phyloP scores from a whole-genome alignment of 768 basidiomycete species.

The Sporobolomyces phaffii region DNA sequence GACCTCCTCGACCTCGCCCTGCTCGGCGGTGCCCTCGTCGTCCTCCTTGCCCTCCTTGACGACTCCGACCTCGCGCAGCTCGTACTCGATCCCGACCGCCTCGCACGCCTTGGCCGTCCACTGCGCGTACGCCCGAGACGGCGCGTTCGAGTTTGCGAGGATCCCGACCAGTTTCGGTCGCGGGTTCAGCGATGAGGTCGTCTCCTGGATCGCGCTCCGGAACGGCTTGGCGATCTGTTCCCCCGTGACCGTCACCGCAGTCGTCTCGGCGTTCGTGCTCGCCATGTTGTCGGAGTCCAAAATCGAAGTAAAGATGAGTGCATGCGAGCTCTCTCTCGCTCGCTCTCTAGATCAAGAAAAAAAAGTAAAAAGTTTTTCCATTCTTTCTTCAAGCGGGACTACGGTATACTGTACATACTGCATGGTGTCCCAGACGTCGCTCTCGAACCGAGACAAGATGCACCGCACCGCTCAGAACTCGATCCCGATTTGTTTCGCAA shows the following conservation, averaged over 20 bases:
- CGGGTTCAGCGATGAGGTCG: conserved; percentile 35
- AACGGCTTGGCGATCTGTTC: conserved; percentile 68
- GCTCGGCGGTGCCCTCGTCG: conserved; percentile 42
- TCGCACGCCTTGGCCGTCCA: conserved; percentile 89
- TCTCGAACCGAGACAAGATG: too few relatives aligned
- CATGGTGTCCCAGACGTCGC: neutral
- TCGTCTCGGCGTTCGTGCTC: neutral
- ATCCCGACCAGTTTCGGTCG: conserved; percentile 81
- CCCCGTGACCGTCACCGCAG: conserved; percentile 46
- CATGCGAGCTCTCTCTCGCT: too few relatives aligned
- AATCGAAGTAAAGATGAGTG: too few relatives aligned
- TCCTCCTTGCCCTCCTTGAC: conserved; percentile 54
- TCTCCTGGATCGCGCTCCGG: conserved; percentile 59
- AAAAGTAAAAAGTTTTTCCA: too few relatives aligned
- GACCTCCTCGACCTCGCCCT: conserved; percentile 77
- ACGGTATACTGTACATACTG: too few relatives aligned
- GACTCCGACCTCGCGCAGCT: conserved; percentile 65
- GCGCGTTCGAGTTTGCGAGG: conserved; percentile 72
- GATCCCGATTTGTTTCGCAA: neutral
- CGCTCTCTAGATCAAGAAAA: too few relatives aligned
- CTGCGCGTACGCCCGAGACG: conserved; percentile 75
- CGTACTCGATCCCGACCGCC: conserved; percentile 77
- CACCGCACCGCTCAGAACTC: too few relatives aligned
- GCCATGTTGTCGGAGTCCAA: neutral
- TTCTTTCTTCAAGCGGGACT: too few relatives aligned